phyloP scores from a whole-genome alignment of 345 rosid genomes.

The Bruguiera gymnorhiza region DNA sequence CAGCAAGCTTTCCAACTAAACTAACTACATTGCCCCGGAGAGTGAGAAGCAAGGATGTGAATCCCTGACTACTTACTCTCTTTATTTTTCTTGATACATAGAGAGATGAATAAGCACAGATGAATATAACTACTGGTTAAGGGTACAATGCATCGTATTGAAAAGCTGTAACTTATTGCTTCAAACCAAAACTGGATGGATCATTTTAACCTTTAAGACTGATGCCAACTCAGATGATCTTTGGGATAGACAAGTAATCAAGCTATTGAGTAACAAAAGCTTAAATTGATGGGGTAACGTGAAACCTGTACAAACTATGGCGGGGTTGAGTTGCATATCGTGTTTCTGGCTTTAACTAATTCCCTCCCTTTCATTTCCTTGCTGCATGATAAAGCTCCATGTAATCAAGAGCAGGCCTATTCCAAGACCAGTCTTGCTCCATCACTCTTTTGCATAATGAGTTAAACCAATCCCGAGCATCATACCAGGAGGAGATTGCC shows the following conservation, averaged over 20 bases:
- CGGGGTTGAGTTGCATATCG: conserved; percentile 7
- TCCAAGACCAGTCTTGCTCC: conserved; percentile 99
- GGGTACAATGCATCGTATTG: neutral
- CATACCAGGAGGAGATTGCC: conserved; percentile 80
- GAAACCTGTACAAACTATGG: conserved; percentile 36
- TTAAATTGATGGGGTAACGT: conserved; percentile 6
- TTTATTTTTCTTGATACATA: no score
- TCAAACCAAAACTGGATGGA: conserved; percentile 28
- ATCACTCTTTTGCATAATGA: conserved; percentile 71
- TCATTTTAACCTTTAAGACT: conserved; percentile 2
- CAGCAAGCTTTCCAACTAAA: no score
- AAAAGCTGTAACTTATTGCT: conserved; percentile 8
- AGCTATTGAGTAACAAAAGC: conserved; percentile 2
- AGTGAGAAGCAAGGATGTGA: no score
- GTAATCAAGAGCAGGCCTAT: conserved; percentile 92
- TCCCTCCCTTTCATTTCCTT: conserved; percentile 42
- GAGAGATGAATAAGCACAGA: no score
- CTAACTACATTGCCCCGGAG: no score
- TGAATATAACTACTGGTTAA: neutral
- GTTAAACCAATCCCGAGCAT: conserved; percentile 70
- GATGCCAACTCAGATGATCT: conserved; percentile 17
- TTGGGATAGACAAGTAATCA: neutral
- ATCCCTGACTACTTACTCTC: no score
- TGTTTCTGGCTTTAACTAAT: neutral
- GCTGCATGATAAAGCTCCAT: conserved; percentile 91